Percentiles rank a stretch among this genome's conserved stretches.
Evolutionary conservation across 306 rosid species (phyloP).

Genomic region (Prunus dulcis): DNA sequence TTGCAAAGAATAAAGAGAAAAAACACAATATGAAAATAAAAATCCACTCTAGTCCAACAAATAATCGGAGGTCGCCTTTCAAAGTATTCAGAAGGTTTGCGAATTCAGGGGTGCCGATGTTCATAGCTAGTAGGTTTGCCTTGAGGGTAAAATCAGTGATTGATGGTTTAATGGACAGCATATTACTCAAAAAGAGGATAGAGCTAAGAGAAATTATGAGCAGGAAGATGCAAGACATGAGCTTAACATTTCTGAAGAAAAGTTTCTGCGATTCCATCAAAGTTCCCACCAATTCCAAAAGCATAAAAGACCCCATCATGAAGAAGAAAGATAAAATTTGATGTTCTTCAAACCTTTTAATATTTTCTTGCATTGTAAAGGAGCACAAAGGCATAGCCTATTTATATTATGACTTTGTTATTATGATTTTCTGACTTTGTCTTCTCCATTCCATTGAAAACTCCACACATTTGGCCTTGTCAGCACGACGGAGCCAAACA

Average conservation of each 20-base stretch:
- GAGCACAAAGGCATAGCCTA: neutral
- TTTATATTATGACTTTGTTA: neutral
- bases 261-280: constrained; percentile 14
- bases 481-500: neutral
- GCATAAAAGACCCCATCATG: constrained; percentile 7
- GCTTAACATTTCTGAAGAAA: constrained; percentile 15
- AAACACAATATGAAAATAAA: neutral
- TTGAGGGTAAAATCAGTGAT: neutral
- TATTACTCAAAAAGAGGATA: constrained; percentile 1
- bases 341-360: neutral
- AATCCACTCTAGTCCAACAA: constrained; percentile 10
- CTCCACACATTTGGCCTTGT: neutral
- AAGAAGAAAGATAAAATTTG: too few relatives aligned
- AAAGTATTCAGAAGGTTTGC: neutral
- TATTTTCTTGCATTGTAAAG: neutral
- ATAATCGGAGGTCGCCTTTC: neutral
- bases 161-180: constrained; percentile 3
- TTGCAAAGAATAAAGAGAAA: neutral
- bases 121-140: neutral
- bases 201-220: constrained; percentile 12
- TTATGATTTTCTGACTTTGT: too few relatives aligned
- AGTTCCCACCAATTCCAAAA: constrained; percentile 4
- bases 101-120: neutral
- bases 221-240: constrained; percentile 6
- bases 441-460: too few relatives aligned